Conservation (phyloP, 495 filamentous ascomycete genomes). For the Tuber borchii region DNA sequence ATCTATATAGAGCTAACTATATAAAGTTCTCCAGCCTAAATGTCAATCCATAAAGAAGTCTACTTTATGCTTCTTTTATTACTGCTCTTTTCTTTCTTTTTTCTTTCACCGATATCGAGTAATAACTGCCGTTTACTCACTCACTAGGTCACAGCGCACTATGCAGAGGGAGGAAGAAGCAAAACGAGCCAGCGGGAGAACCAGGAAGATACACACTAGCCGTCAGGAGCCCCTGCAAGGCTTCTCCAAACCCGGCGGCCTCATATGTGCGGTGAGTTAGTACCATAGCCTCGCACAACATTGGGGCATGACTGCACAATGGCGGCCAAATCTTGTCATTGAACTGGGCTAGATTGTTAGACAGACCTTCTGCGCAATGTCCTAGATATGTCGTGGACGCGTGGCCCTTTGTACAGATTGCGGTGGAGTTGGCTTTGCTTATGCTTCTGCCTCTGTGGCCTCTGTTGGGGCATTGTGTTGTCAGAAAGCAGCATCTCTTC, state of each 20-base stretch:
- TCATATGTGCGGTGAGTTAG: not conserved
- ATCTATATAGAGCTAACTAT: not conserved
- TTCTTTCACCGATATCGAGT: not conserved
- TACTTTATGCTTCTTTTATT: not conserved
- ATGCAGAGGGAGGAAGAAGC: not conserved
- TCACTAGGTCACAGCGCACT: not conserved
- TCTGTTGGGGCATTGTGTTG: not conserved
- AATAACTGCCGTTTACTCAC: not conserved
- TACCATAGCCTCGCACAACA: not conserved
- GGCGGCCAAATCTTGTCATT: not conserved
- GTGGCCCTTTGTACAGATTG: not conserved
- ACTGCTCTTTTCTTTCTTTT: not conserved
- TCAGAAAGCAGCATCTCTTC: not conserved
- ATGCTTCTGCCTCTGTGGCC: not conserved
- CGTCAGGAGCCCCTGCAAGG: not conserved
- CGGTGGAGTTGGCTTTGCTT: not conserved
- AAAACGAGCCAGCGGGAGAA: not conserved
- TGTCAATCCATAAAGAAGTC: not conserved
- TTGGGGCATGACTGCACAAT: not conserved
- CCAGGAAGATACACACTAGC: not conserved
- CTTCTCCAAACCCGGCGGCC: not conserved
- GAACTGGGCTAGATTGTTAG: too few species aligned
- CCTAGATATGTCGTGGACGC: not conserved
- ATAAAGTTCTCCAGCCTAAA: not conserved
- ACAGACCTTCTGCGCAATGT: not conserved